Base-by-base conservation (phyloP, 2,329 filamentous ascomycete species). In the Aureobasidium sp. region DNA sequence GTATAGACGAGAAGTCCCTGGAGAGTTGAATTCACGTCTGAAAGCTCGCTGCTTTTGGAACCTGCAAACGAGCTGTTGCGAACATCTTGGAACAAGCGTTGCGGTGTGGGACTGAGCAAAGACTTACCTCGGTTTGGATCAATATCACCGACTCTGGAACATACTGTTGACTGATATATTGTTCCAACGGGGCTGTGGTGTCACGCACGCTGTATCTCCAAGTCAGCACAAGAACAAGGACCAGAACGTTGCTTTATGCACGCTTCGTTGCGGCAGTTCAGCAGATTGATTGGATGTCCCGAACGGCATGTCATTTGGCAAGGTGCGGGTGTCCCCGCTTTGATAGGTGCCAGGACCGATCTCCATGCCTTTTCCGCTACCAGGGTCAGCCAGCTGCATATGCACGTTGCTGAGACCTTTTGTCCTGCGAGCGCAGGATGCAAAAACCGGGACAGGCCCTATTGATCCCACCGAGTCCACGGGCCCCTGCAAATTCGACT, bases 311-410 rank as follows among this genome's bases (percentile, higher is more conserved):
- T 58, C 45, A 34, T 49, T 42, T 42, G 36, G 30, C 27, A 34
- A 49, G 36, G 45, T 41, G 45, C 45, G 57, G 57, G 30, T 50
- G 57, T 41, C 57, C 57, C 57, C 57, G 57, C 57, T 59, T 59
- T 59, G 44, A 59, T 50, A 59, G 57, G 32, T 49, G 57, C 57
- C 44, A 50, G 39, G 39, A 36, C 50, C 44, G 42, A 48, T 59
- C 44, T 50, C 11, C 29, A 59, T 25, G 42, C 32, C 54, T 37
- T 25, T 32, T 16, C 50, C 41, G 30, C 54, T 59, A 59, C 54
- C 54, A 59, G 44, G 54, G 54, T 59, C 54, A 59, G 54, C 54
- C 16, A 42, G 54, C 54, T 59, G 54, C 54, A 59, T 59, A 59
- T 59, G 44, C 54, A 47, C 34, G 53, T 45, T 45, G 30, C 39